Conservation (phyloP, 208 protist species). For the Paratrypanosoma confusum region DNA sequence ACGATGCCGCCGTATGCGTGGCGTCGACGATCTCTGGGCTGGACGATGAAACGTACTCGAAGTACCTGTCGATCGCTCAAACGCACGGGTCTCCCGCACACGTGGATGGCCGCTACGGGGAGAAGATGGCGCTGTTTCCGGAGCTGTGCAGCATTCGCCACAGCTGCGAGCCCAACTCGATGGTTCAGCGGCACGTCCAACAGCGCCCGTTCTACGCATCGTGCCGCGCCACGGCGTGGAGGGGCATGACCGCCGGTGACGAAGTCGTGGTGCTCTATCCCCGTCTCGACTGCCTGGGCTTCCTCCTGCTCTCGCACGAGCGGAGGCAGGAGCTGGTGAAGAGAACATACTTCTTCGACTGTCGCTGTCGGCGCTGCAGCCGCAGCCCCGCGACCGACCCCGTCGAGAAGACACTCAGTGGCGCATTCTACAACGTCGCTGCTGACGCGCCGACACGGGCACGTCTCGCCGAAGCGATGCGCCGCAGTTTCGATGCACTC, state of each 20-base stretch:
- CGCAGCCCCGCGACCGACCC: slow-evolving; percentile 8
- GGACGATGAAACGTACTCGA: slow-evolving; percentile 15
- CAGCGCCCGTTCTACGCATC: slow-evolving; percentile 21
- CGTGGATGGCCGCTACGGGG: neutral
- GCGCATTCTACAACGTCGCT: slow-evolving; percentile 27
- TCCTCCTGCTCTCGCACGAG: slow-evolving; percentile 35
- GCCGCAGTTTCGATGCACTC: slow-evolving; percentile 23
- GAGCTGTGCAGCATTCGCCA: slow-evolving; percentile 26
- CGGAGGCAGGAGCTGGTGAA: slow-evolving; percentile 23
- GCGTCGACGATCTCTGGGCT: slow-evolving; percentile 21
- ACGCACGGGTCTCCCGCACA: slow-evolving; percentile 19
- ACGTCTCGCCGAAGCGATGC: slow-evolving; percentile 22
- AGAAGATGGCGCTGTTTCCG: slow-evolving; percentile 23
- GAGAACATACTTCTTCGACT: slow-evolving; percentile 28
- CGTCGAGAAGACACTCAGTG: slow-evolving; percentile 29
- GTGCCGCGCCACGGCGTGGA: slow-evolving; percentile 19
- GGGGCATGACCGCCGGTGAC: slow-evolving; percentile 22
- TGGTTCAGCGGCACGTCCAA: slow-evolving; percentile 23
- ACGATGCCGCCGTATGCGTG: slow-evolving; percentile 14
- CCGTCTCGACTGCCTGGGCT: slow-evolving; percentile 29
- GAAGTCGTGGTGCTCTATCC: slow-evolving; percentile 35
- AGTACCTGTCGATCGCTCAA: slow-evolving; percentile 19
- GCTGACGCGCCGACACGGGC: slow-evolving; percentile 18
- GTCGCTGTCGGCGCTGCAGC: slow-evolving; percentile 26
- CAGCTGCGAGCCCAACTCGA: slow-evolving; percentile 38